Evolutionary conservation across 1,284 basidiomycete species (phyloP), one percentile per base, ranked within the genome.

Genomic region (Crucibulum parvulum): DNA sequence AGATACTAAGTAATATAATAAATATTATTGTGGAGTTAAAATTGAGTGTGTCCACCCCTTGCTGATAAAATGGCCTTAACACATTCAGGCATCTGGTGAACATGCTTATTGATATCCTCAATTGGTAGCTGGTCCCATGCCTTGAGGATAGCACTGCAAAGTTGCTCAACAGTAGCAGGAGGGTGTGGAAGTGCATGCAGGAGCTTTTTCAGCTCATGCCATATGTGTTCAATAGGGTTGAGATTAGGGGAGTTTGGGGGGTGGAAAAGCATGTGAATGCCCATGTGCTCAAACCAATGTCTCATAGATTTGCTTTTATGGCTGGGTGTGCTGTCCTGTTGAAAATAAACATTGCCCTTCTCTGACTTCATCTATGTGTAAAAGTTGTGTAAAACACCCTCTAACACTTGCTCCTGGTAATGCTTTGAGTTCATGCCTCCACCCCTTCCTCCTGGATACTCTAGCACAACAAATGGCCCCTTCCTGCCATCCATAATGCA

Each of bases 1-100:
- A 24, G 24, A 24, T 24, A 24, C 24, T 24, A 24, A 24, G 24
- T 24, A 24, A 24, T 24, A 24, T 24, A 24, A 24, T 24, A 24
- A 24, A 24, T 24, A 24, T 24, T 24, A 24, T 24, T 24, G 24
- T 24, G 24, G 4, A 24, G 4, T 24, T 24, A 24, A 24, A 24
- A 24, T 24, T 24, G 24, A 24, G 24, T 24, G 4, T 24, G 24
- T 24, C 68, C 68, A 48, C 68, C 69, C 37, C 66, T 65, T 52
- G 64, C 66, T 15, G 39, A 43, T 5, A 69, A 34, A 54, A 72
- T 62, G 34, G 69, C 67, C 15, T 61, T 15, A 15, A 72, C 63
- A 38, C 65, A 13, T 3, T 67, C 48, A 16, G 60, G 62, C 70
- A 73, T 24, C 24, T 24, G 24, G 24, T 24, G 24, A 24, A 24